Percentiles rank a stretch among this genome's conserved stretches.
Conservation (phyloP, 1,139 yeast genomes). For the Sugiyamaella xylanicola region DNA sequence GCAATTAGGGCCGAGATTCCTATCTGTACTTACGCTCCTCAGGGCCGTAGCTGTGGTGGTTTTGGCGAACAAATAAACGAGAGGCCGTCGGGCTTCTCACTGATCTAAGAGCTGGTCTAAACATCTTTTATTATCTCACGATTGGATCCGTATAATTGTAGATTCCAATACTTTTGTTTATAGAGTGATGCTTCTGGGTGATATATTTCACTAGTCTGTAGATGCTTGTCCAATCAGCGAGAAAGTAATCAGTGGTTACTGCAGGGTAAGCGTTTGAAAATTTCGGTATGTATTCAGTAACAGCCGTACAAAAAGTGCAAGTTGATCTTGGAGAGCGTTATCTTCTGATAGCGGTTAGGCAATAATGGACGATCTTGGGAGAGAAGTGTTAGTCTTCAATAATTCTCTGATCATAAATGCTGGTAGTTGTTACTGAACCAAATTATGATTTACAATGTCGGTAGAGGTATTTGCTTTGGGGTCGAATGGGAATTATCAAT, state of each 20-base stretch:
- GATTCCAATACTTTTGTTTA: background rate
- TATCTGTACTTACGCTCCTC: slow-evolving; percentile 22
- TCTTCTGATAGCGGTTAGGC: slow-evolving; percentile 11
- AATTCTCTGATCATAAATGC: no score
- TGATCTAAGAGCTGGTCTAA: slow-evolving; percentile 20
- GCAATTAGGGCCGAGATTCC: background rate
- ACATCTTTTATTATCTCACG: slow-evolving; percentile 9
- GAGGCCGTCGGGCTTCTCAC: slow-evolving; percentile 16
- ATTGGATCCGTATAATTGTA: background rate
- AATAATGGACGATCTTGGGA: background rate
- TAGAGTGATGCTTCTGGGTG: background rate
- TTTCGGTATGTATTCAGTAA: background rate
- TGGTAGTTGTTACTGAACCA: background rate
- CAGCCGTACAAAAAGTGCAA: background rate
- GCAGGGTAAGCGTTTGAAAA: slow-evolving; percentile 15
- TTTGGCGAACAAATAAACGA: slow-evolving; percentile 25
- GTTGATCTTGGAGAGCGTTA: background rate
- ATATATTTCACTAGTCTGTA: background rate
- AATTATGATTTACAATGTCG: background rate
- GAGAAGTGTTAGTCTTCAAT: no score
- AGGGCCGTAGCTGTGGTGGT: slow-evolving; percentile 29
- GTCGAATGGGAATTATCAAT: slow-evolving; percentile 78
- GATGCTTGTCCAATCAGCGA: slow-evolving; percentile 19
- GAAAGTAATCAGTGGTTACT: background rate
- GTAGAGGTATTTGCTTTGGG: slow-evolving; percentile 59